phyloP scores from a whole-genome alignment of 768 basidiomycete species.

The Mycena pura region DNA sequence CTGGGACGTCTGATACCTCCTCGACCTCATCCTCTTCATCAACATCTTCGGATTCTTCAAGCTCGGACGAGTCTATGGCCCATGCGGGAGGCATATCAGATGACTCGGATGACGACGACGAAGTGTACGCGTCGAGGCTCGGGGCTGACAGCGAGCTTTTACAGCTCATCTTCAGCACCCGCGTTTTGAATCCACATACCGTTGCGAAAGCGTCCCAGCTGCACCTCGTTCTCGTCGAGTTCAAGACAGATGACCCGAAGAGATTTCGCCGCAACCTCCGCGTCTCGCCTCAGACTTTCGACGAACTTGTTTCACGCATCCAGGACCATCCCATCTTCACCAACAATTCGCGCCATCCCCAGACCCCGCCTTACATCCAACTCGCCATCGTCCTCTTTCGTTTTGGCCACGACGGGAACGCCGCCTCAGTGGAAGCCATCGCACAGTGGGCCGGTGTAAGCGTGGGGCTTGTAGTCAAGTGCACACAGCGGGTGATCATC shows the following conservation, averaged over 20 bases:
- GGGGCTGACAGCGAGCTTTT: conserved; percentile 15
- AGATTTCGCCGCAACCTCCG: conserved; percentile 35
- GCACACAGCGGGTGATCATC: conserved; percentile 27
- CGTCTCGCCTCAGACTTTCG: conserved; percentile 33
- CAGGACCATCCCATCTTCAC: conserved; percentile 35
- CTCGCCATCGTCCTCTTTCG: conserved; percentile 36
- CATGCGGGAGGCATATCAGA: not conserved
- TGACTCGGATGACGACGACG: not conserved
- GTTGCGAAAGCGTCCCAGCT: conserved; percentile 29
- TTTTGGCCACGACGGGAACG: conserved; percentile 39
- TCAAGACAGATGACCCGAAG: conserved; percentile 25
- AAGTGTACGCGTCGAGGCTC: conserved; percentile 1
- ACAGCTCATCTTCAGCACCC: conserved; percentile 9
- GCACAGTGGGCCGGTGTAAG: conserved; percentile 34
- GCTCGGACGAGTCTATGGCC: not conserved
- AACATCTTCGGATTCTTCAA: not conserved
- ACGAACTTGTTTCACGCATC: conserved; percentile 26
- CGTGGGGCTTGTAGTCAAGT: conserved; percentile 28
- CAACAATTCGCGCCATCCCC: conserved; percentile 27
- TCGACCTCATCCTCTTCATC: not conserved
- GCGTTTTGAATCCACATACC: conserved; percentile 20
- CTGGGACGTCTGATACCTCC: not conserved
- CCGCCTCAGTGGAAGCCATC: conserved; percentile 28
- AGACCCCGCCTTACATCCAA: conserved; percentile 37
- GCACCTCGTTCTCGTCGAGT: conserved; percentile 31